Evolutionary conservation across 2,329 filamentous ascomycete species (phyloP), one percentile per base, ranked within the genome.

Genomic region (Nemania bipapillata): DNA sequence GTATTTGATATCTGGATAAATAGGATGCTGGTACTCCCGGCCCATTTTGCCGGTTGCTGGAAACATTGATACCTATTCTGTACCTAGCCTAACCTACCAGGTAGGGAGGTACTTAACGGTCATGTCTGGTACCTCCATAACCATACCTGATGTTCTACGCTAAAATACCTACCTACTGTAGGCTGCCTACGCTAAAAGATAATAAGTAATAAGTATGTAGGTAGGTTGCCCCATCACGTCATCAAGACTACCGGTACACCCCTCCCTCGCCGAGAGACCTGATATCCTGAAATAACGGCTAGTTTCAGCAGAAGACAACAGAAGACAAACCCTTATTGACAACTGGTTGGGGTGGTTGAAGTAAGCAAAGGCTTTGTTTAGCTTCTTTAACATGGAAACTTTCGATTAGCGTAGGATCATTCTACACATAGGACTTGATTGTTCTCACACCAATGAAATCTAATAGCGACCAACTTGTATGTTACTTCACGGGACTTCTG

Each of bases 1-100:
- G 60, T 68, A 65, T 50, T 68, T 62, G 56, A 68, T 68, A 70
- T 70, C 52, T 70, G 68, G 66, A 69, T 70, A 70, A 70, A 70
- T 68, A 35, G 61, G 49, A 58, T 22, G 6, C 26, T 65, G 53
- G 52, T 54, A 65, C 47, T 66, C 40, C 68, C 65, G 65, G 68
- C 54, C 62, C 57, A 70, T 70, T 70, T 70, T 70, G 65, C 68
- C 68, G 68, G 68, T 32, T 56, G 57, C 52, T 56, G 24, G 50
- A 60, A 52, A 49, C n/a, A 26, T 49, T 30, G 63, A 49, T 22
- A 40, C 4, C 6, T 40, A 12, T 40, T n/a, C n/a, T n/a, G n/a
- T n/a, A n/a, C n/a, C n/a, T n/a, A n/a, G n/a, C n/a, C n/a, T n/a
- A n/a, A n/a, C n/a, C n/a, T n/a, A n/a, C n/a, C n/a, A n/a, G n/a